Conservation (phyloP, 2,329 filamentous ascomycete species). For the Aspergillus sp. region DNA sequence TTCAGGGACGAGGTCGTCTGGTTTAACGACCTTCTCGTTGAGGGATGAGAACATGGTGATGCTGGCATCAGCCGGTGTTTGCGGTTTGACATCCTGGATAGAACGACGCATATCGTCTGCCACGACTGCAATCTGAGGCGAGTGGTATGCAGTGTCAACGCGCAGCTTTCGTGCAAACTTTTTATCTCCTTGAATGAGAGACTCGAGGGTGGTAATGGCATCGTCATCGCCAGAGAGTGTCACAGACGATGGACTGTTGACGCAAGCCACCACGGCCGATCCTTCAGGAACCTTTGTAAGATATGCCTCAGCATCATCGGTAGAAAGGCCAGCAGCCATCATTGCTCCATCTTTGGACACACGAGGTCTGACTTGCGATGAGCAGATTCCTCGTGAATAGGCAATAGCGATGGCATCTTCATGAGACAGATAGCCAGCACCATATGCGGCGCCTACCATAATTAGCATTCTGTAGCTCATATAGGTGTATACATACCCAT, state of each 20-base stretch:
- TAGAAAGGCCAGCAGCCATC: conserved; percentile 21
- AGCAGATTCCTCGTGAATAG: conserved; percentile 9
- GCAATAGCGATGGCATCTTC: conserved; percentile 19
- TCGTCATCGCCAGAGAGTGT: conserved; percentile 5
- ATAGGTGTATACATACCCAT: conserved; percentile 10
- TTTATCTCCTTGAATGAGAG: background rate
- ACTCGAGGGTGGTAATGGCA: conserved; percentile 3
- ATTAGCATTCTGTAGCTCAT: too few relatives aligned
- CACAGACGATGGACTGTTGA: conserved; percentile 2
- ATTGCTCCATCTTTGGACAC: conserved; percentile 16
- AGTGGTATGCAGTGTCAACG: conserved; percentile 41
- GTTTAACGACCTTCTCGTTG: conserved; percentile 7
- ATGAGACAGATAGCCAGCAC: conserved; percentile 17
- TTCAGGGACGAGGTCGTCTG: conserved; percentile 14
- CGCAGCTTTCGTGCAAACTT: conserved; percentile 8
- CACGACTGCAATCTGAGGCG: conserved; percentile 32
- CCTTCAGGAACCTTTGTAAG: background rate
- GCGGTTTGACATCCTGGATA: conserved; percentile 12
- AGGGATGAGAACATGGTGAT: conserved; percentile 15
- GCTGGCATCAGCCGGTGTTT: conserved; percentile 2
- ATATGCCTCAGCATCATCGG: conserved; percentile 1
- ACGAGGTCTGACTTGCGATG: too few relatives aligned
- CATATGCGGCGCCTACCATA: conserved; percentile 34
- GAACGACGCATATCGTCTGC: conserved; percentile 13
- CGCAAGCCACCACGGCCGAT: conserved; percentile 1